Evolutionary conservation across 2,329 filamentous ascomycete genomes (phyloP), one percentile per base, ranked within the genome.

Genomic region (Thielaviopsis populi): DNA sequence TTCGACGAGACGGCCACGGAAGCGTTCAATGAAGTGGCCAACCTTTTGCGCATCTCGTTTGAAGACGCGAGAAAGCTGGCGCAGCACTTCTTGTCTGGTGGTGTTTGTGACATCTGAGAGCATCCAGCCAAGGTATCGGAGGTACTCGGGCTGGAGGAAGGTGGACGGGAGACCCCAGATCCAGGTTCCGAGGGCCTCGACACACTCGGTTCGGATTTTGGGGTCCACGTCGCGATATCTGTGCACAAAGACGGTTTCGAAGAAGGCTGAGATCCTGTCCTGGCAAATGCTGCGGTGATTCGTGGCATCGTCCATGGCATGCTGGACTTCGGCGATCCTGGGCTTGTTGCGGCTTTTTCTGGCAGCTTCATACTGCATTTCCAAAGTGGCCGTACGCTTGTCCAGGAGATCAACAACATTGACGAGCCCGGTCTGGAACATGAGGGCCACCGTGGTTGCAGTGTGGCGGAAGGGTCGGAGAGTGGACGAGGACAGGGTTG

Each of bases 121-220:
- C 71, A 96, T 86, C 94, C 94, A 99, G 62, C 94, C 94, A 5
- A 99, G 79, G 70, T 99, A 99, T 66, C 94, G 86, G 61, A 99
- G 78, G 74, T 96, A 96, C 69, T 87, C 82, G 1, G 90, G 90
- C 68, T 96, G 89, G 73, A 96, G 89, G 75, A 96, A 99, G 56
- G 89, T 82, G 58, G 90, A 89, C 1, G 91, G 89, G 61, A 96
- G 83, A 11, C 83, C 83, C 72, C 85, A 82, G 69, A 97, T 95
- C 94, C 94, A 99, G 48, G 85, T 82, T 33, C 91, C 91, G 8
- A 99, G 79, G 15, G 90, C 89, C 67, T 88, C 84, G 27, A 95
- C 86, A 71, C 92, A 96, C 70, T 96, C 92, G 0, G 87, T 84
- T 62, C 94, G 84, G 68, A 99, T 95, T 69, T 84, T 88, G 6